A percentile compares a stretch with the other conserved stretches of the same genome.
Conservation (phyloP, 805 yeast species). For the Jamesozyma gamospora region DNA sequence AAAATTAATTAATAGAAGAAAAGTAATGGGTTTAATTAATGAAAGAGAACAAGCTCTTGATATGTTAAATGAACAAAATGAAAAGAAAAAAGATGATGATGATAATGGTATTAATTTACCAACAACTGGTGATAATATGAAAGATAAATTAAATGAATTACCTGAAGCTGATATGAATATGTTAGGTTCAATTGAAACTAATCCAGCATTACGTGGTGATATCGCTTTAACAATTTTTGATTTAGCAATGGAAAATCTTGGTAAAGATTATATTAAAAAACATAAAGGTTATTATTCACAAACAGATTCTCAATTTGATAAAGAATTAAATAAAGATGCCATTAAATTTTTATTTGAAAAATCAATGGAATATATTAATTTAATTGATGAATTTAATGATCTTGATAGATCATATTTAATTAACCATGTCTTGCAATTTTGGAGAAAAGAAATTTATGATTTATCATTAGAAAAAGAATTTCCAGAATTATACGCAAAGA, state of each 20-base stretch:
- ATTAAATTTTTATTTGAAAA: constrained; percentile 32
- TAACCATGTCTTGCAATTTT: constrained; percentile 49
- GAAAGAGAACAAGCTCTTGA: constrained; percentile 57
- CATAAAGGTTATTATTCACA: constrained; percentile 27
- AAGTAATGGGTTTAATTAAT: constrained; percentile 66
- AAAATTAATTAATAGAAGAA: constrained; percentile 72
- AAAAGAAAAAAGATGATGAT: constrained; percentile 23
- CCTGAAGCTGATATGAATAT: constrained; percentile 84
- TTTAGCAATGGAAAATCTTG: constrained; percentile 45
- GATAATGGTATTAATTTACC: constrained; percentile 38
- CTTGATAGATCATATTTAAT: constrained; percentile 61
- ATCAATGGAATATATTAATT: constrained; percentile 37
- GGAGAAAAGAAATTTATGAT: constrained; percentile 35
- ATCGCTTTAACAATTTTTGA: constrained; percentile 63
- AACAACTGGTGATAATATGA: constrained; percentile 44
- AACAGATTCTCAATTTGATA: constrained; percentile 28
- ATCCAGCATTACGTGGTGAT: constrained; percentile 70
- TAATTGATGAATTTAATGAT: constrained; percentile 62
- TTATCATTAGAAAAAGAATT: constrained; percentile 20
- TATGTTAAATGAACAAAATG: constrained; percentile 30
- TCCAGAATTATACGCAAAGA: constrained; percentile 31
- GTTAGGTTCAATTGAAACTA: constrained; percentile 77
- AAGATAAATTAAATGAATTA: constrained; percentile 54
- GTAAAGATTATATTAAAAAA: constrained; percentile 21
- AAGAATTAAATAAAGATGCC: constrained; percentile 18